Evolutionary conservation across 2,329 filamentous ascomycete species (phyloP).

Genomic region (Aureobasidium zeae): DNA sequence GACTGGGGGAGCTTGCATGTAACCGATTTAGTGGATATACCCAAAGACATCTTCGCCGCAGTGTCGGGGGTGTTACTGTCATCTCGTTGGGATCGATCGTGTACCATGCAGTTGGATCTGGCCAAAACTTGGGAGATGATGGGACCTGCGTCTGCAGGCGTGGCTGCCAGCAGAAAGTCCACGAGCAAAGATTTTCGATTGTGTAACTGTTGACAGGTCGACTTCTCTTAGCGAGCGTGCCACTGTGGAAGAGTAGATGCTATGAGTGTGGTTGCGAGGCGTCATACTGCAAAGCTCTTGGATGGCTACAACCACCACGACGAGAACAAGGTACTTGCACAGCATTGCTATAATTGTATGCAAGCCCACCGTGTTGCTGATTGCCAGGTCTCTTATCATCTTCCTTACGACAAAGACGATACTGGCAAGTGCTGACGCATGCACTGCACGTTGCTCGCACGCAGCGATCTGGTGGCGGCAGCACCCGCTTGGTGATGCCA

Average conservation of each 20-base stretch:
- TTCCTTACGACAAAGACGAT: too few relatives aligned
- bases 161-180: neutral
- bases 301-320: too few relatives aligned
- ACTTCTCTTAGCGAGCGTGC: neutral
- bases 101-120: neutral
- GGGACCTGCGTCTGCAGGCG: slow-evolving; percentile 9
- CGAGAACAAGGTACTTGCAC: too few relatives aligned
- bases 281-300: too few relatives aligned
- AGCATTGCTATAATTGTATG: too few relatives aligned
- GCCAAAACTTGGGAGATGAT: neutral
- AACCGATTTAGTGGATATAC: slow-evolving; percentile 1
- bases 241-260: neutral
- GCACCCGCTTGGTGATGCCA: neutral
- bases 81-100: neutral
- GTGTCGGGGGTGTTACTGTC: neutral
- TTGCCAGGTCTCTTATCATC: too few relatives aligned
- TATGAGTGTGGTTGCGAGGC: too few relatives aligned
- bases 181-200: neutral
- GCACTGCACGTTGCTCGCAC: neutral
- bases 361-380: too few relatives aligned
- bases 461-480: neutral
- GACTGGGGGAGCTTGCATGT: slow-evolving; percentile 3
- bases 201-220: slow-evolving; percentile 13
- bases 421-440: neutral
- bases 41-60: slow-evolving; percentile 9